Conservation (phyloP, 2,329 filamentous ascomycete genomes). For the Trichoderma lentiforme region DNA sequence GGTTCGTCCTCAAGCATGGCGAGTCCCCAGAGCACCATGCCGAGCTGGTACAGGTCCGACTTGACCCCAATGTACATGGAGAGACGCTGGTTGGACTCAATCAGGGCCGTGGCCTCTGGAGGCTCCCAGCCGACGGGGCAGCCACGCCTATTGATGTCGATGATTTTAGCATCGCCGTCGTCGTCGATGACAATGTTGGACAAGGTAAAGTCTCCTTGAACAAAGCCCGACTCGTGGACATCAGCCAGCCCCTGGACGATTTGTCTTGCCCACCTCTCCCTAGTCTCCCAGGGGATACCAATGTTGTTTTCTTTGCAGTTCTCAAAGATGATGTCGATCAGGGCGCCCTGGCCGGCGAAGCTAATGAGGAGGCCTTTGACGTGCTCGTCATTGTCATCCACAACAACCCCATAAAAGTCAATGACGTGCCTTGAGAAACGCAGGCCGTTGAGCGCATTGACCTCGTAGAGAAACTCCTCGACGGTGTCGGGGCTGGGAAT, state of each 20-base stretch:
- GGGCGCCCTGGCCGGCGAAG: conserved; percentile 79
- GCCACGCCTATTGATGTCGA: conserved; percentile 96
- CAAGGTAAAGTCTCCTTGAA: conserved; percentile 95
- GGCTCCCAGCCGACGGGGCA: conserved; percentile 98
- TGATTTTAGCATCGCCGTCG: conserved; percentile 85
- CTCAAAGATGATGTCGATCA: conserved; percentile 90
- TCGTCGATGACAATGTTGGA: conserved; percentile 94
- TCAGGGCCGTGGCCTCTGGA: conserved; percentile 80
- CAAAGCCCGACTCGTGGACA: conserved; percentile 93
- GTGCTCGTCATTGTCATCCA: conserved; percentile 78
- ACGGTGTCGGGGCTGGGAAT: conserved; percentile 94
- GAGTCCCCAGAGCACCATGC: conserved; percentile 94
- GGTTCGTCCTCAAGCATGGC: conserved; percentile 88
- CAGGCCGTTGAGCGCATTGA: conserved; percentile 85
- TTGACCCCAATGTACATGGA: conserved; percentile 98
- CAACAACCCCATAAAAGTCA: conserved; percentile 79
- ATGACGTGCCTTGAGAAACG: conserved; percentile 74
- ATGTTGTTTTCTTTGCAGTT: conserved; percentile 56
- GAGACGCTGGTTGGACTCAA: conserved; percentile 84
- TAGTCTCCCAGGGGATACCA: conserved; percentile 62
- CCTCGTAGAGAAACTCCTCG: conserved; percentile 95
- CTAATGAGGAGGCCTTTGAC: conserved; percentile 89
- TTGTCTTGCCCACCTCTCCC: conserved; percentile 85
- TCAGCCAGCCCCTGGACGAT: conserved; percentile 86
- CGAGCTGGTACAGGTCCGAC: conserved; percentile 91